Percentiles rank a stretch among this genome's conserved stretches.
Conservation (phyloP, 805 yeast species). For the Soucietia sequanensis region DNA sequence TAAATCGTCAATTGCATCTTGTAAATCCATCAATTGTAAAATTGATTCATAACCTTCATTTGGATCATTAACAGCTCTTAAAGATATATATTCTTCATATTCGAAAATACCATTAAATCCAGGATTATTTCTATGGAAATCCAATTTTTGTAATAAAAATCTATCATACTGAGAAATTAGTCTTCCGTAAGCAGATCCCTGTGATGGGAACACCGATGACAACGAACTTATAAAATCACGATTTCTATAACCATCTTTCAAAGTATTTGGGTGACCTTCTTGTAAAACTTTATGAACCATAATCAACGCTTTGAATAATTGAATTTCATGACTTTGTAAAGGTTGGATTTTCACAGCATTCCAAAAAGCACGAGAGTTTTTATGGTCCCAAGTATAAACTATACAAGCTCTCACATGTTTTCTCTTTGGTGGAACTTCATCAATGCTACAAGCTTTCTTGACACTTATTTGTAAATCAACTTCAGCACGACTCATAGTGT, state of each 20-base stretch:
- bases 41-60: constrained; percentile 93
- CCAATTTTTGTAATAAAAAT: constrained; percentile 68
- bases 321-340: constrained; percentile 76
- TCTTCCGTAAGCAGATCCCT: constrained; percentile 57
- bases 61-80: constrained; percentile 86
- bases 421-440: constrained; percentile 91
- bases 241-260: constrained; percentile 78
- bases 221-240: constrained; percentile 75
- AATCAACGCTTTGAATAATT: constrained; percentile 80
- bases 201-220: constrained; percentile 50
- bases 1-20: constrained; percentile 78
- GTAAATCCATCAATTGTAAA: constrained; percentile 79
- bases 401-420: constrained; percentile 96
- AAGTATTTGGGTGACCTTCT: constrained; percentile 90
- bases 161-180: constrained; percentile 75
- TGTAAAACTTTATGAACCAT: constrained; percentile 90
- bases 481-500: constrained; percentile 43
- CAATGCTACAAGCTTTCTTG: constrained; percentile 81
- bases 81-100: constrained; percentile 89
- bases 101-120: constrained; percentile 96
- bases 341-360: constrained; percentile 77
- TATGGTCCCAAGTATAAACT: constrained; percentile 95
- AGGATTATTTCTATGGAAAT: constrained; percentile 79
- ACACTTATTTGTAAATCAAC: constrained; percentile 52
- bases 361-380: constrained; percentile 82